These are phyloP conservation scores for Monarda citriodora DNA, from an alignment of 305 asterid species.

Conservation along the genomic window DNA sequence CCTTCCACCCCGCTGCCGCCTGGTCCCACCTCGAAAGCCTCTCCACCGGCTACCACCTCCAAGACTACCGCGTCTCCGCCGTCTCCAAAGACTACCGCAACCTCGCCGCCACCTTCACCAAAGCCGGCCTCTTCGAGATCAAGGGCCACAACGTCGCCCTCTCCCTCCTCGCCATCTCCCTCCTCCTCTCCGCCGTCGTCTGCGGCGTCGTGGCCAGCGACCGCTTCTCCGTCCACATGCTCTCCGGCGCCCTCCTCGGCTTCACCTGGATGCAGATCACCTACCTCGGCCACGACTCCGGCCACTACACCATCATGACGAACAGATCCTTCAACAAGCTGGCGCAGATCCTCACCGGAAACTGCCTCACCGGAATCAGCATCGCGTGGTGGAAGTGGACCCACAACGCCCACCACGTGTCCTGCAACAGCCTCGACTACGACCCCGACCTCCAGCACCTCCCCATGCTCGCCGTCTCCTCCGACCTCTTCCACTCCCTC, in stretches of 20 bases:
- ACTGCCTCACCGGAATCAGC: slow-evolving; percentile 75
- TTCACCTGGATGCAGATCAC: slow-evolving; percentile 72
- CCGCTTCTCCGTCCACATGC: slow-evolving; percentile 34
- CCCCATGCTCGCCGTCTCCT: slow-evolving; percentile 60
- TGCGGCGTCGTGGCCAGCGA: slow-evolving; percentile 36
- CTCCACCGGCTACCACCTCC: slow-evolving; percentile 52
- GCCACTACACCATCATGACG: slow-evolving; percentile 67
- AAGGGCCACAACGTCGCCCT: slow-evolving; percentile 54
- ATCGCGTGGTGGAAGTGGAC: slow-evolving; percentile 95
- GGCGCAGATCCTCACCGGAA: slow-evolving; percentile 52
- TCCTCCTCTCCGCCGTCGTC: slow-evolving; percentile 31
- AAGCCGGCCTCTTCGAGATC: slow-evolving; percentile 49
- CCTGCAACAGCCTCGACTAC: slow-evolving; percentile 72
- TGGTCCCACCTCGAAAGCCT: slow-evolving; percentile 45
- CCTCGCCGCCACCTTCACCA: slow-evolving; percentile 32
- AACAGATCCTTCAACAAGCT: slow-evolving; percentile 38
- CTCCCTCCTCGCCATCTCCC: slow-evolving; percentile 30
- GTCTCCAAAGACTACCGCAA: slow-evolving; percentile 55
- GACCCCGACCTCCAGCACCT: slow-evolving; percentile 87
- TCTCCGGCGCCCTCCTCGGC: slow-evolving; percentile 56
- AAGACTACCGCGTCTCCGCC: slow-evolving; percentile 47
- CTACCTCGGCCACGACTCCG: slow-evolving; percentile 74
- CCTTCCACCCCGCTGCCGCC: slow-evolving; percentile 62
- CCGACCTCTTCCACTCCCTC: slow-evolving; percentile 35
- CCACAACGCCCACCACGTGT: slow-evolving; percentile 70